A percentile compares a stretch with the other conserved stretches of the same genome.
Evolutionary conservation across 805 yeast genomes (phyloP).

Genomic region (Metschnikowia lochheadii): DNA sequence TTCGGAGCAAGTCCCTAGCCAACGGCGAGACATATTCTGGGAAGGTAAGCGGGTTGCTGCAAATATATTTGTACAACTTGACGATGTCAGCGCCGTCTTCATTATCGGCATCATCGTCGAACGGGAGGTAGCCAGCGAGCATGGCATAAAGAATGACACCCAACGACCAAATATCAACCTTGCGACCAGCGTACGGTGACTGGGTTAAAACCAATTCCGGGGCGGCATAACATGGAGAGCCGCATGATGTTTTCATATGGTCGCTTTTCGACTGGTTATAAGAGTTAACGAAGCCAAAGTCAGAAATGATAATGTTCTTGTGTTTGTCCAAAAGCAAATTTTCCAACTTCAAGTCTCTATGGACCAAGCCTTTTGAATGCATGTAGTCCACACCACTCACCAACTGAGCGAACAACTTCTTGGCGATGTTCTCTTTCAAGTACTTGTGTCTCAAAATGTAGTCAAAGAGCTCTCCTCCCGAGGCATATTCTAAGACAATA

Average conservation of each 20-base stretch:
- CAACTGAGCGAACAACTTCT: constrained; percentile 85
- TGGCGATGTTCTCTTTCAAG: constrained; percentile 82
- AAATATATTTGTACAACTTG: constrained; percentile 84
- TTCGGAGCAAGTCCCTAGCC: constrained; percentile 85
- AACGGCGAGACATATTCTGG: constrained; percentile 90
- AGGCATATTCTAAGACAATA: constrained; percentile 92
- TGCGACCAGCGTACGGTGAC: constrained; percentile 83
- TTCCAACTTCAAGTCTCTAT: constrained; percentile 73
- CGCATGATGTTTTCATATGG: constrained; percentile 91
- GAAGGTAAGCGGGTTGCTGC: constrained; percentile 86
- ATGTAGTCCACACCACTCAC: constrained; percentile 90
- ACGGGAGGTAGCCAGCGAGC: constrained; percentile 95
- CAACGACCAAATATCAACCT: constrained; percentile 96
- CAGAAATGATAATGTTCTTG: constrained; percentile 81
- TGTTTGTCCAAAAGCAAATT: constrained; percentile 77
- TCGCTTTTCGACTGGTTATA: constrained; percentile 58
- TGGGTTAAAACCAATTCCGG: constrained; percentile 91
- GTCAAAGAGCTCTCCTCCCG: constrained; percentile 96
- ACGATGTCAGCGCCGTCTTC: constrained; percentile 96
- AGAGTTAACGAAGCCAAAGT: constrained; percentile 93
- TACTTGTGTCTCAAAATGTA: constrained; percentile 83
- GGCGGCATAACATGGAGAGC: constrained; percentile 98
- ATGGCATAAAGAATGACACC: constrained; percentile 95
- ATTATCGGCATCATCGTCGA: constrained; percentile 94
- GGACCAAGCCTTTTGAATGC: constrained; percentile 77